A percentile compares a stretch with the other conserved stretches of the same genome.
phyloP scores from a whole-genome alignment of 345 rosid genomes.

The Syzygium aromaticum region DNA sequence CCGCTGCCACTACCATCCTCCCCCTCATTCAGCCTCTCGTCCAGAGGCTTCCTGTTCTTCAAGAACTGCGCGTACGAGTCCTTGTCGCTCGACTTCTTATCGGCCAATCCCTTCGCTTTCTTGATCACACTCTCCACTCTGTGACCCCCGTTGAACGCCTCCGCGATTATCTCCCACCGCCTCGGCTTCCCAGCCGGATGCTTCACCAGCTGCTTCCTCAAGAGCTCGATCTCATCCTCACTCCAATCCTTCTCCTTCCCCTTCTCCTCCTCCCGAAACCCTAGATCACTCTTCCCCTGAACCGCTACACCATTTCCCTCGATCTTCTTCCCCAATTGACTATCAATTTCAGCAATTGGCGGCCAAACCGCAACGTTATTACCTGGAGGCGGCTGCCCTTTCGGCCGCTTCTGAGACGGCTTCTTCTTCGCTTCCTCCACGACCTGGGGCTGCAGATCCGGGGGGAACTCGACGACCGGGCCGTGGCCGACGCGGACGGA shows the following conservation, averaged over 20 bases:
- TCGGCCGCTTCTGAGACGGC: slow-evolving; percentile 37
- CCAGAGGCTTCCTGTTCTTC: slow-evolving; percentile 74
- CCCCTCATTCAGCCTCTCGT: slow-evolving; percentile 23
- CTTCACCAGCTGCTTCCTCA: slow-evolving; percentile 76
- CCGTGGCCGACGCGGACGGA: slow-evolving; percentile 75
- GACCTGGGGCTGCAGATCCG: slow-evolving; percentile 27
- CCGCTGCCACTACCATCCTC: neutral
- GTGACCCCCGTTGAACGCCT: slow-evolving; percentile 61
- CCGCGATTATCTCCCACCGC: slow-evolving; percentile 76
- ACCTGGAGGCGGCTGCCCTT: slow-evolving; percentile 25
- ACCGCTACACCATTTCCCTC: neutral
- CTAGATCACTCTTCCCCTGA: slow-evolving; percentile 4
- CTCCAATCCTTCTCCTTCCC: slow-evolving; percentile 48
- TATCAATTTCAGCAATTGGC: slow-evolving; percentile 4
- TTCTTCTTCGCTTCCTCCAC: slow-evolving; percentile 38
- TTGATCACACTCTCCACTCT: slow-evolving; percentile 70
- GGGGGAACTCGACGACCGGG: slow-evolving; percentile 37
- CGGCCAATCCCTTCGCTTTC: slow-evolving; percentile 69
- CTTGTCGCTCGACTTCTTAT: slow-evolving; percentile 47
- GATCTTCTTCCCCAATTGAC: slow-evolving; percentile 8
- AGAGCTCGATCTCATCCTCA: slow-evolving; percentile 53
- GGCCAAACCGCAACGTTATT: neutral
- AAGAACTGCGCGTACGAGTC: slow-evolving; percentile 70
- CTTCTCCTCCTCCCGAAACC: slow-evolving; percentile 17
- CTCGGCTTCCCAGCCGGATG: slow-evolving; percentile 82